These are phyloP conservation scores for Arachis stenosperma DNA, from an alignment of 306 rosid species.

Conservation along the genomic window DNA sequence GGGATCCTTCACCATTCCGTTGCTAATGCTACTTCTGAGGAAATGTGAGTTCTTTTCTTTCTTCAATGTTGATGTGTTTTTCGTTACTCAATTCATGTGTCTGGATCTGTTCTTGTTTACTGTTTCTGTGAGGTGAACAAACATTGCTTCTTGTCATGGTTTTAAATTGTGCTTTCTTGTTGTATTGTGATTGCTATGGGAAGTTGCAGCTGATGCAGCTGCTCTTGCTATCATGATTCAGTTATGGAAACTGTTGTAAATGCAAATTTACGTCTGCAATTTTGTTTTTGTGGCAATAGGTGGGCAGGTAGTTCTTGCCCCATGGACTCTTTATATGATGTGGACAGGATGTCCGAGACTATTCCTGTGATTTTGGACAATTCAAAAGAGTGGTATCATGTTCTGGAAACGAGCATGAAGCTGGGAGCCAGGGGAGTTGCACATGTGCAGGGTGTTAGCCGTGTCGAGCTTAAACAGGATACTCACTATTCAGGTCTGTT, in stretches of 20 bases:
- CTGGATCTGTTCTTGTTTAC: not conserved
- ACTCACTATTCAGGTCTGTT: conserved; percentile 64
- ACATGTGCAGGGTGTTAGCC: conserved; percentile 65
- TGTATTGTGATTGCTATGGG: not conserved
- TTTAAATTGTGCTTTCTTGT: not conserved
- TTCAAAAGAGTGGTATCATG: conserved; percentile 83
- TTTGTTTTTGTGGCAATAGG: conserved; percentile 47
- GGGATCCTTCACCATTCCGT: conserved; percentile 71
- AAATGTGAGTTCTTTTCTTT: conserved; percentile 51
- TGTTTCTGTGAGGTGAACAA: no score
- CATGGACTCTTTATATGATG: conserved; percentile 87
- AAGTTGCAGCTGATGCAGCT: not conserved
- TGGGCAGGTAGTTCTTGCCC: conserved; percentile 83
- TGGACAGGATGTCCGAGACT: conserved; percentile 67
- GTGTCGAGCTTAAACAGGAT: conserved; percentile 64
- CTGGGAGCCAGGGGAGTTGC: conserved; percentile 77
- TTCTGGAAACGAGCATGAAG: conserved; percentile 75
- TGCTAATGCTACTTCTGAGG: conserved; percentile 59
- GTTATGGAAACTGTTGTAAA: not conserved
- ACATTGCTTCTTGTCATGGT: not conserved
- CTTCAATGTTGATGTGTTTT: not conserved
- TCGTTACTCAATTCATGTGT: not conserved
- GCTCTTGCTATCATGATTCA: not conserved
- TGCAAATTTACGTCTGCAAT: not conserved
- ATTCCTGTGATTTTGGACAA: conserved; percentile 86